Percentiles rank a stretch among this genome's conserved stretches.
Evolutionary conservation across 164 flowering plant species (phyloP).

Genomic region (Chloranthus sessilifolius): DNA sequence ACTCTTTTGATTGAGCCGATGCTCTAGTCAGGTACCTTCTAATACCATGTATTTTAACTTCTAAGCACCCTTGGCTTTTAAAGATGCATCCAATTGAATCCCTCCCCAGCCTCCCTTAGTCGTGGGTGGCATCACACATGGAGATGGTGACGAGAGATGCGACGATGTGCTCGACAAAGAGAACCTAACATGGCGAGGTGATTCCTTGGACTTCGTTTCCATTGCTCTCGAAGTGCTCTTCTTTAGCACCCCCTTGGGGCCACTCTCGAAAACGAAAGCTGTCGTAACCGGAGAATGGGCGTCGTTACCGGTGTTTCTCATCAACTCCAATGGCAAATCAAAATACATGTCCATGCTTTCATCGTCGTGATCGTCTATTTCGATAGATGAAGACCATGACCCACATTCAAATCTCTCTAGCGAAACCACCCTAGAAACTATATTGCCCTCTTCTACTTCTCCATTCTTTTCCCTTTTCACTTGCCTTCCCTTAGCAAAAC

Average conservation of each 20-base stretch:
- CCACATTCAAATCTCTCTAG: slow-evolving; percentile 71
- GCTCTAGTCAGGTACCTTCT: too few species aligned
- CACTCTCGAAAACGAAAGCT: slow-evolving; percentile 50
- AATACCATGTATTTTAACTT: too few species aligned
- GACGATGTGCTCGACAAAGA: slow-evolving; percentile 31
- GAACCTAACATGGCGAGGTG: slow-evolving; percentile 62
- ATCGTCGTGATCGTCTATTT: slow-evolving; percentile 15
- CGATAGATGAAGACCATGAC: slow-evolving; percentile 50
- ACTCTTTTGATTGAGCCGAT: too few species aligned
- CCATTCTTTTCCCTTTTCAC: slow-evolving; percentile 29
- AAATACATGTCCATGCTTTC: slow-evolving; percentile 17
- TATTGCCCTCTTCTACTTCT: slow-evolving; percentile 12
- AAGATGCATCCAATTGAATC: slow-evolving; percentile 60
- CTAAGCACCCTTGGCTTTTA: slow-evolving; percentile 56
- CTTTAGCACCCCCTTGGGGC: slow-evolving; percentile 45
- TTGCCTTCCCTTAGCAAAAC: slow-evolving; percentile 49
- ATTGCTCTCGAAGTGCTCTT: slow-evolving; percentile 19
- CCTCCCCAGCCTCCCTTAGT: slow-evolving; percentile 64
- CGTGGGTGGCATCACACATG: slow-evolving; percentile 58
- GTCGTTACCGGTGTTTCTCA: slow-evolving; percentile 31
- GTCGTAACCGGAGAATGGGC: slow-evolving; percentile 41
- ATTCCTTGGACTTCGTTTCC: slow-evolving; percentile 29
- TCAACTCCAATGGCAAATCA: slow-evolving; percentile 60
- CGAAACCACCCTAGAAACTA: slow-evolving; percentile 45
- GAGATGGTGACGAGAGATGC: slow-evolving; percentile 21